Base-by-base conservation (phyloP, 2,329 filamentous ascomycete species). In the Epichloe elymi region DNA sequence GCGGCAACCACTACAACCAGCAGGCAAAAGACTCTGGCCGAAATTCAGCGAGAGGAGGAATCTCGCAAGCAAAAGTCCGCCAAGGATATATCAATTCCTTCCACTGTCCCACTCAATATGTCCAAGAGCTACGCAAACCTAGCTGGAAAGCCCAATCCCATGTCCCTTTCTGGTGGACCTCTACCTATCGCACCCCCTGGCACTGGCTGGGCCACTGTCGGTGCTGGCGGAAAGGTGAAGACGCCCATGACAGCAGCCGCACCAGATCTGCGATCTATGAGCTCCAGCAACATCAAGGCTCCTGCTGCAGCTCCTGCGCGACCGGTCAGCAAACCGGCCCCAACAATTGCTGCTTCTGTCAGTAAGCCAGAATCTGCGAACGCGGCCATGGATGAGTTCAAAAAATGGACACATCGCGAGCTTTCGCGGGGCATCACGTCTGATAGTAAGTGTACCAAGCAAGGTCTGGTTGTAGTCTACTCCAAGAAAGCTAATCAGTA, bases 41-140 rank as follows among this genome's bases (percentile, higher is more conserved):
- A 97, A 58, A 97, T 98, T 53, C 93, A 97, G 66, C 90, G 90
- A 56, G 93, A 98, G 69, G 93, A 98, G 63, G 93, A 97, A 64
- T 56, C 59, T 20, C 64, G 64, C 57, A 98, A 98, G 75, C 83
- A 85, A 60, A 88, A 85, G 65, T 30, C 26, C 1, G 78, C 81
- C 2, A 73, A 69, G 57, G 73, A 79, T 46, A 59, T 66, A 6
- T 68, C 74, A 3, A 65, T 67, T 4, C 78, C 80, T 58, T 67
- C 72, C 23, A 70, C 67, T 26, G 65, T 73, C 11, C 69, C 74
- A 20, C 65, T 72, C 17, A 67, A 74, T 41, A 66, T 74, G 10
- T 85, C 86, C 39, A 97, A 97, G 73, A 86, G 91, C 51, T 97
- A 97, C 66, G 91, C 93, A 19, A 93, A 96, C 65, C 80, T 98